Conservation (phyloP, 2,329 filamentous ascomycete genomes). For the Sporothrix sp. region DNA sequence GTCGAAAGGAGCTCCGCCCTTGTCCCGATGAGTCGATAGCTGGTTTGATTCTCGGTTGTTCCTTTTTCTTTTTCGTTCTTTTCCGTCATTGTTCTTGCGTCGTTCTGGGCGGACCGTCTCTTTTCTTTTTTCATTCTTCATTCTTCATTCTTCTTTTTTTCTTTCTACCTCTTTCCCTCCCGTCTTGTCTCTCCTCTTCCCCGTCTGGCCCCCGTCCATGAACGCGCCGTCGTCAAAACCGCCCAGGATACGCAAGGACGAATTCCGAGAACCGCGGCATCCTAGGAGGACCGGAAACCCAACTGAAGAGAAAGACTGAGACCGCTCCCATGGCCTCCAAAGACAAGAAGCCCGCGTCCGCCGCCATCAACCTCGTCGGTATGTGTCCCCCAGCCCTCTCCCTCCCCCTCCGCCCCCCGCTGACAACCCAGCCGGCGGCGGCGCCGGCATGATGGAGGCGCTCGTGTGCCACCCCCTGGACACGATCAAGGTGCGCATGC, state of each 20-base stretch:
- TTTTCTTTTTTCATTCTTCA: conserved; percentile 1
- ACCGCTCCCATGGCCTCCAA: conserved; percentile 30
- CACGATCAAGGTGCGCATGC: conserved; percentile 99
- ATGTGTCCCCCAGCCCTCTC: conserved; percentile 24
- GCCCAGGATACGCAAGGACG: conserved; percentile 20
- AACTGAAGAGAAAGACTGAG: too few species aligned
- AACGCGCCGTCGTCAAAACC: conserved; percentile 18
- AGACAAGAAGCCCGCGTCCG: conserved; percentile 64
- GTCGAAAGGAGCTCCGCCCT: neutral
- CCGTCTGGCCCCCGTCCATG: conserved; percentile 14
- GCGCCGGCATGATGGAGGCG: conserved; percentile 98
- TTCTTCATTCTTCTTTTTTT: neutral
- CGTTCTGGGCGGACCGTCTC: neutral
- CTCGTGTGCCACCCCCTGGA: conserved; percentile 91
- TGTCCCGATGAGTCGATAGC: neutral
- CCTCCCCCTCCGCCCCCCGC: neutral
- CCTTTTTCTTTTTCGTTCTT: neutral
- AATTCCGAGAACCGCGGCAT: conserved; percentile 16
- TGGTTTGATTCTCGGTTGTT: conserved; percentile 7
- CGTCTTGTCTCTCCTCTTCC: neutral
- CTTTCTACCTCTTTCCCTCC: neutral
- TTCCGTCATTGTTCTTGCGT: neutral
- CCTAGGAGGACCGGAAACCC: neutral
- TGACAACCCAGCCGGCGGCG: conserved; percentile 64
- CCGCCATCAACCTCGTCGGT: conserved; percentile 88